Percentiles rank a stretch among this genome's conserved stretches.
These are phyloP conservation scores for Aspergillus candidus DNA, from an alignment of 2,329 filamentous ascomycete genomes.

Conservation along the genomic window DNA sequence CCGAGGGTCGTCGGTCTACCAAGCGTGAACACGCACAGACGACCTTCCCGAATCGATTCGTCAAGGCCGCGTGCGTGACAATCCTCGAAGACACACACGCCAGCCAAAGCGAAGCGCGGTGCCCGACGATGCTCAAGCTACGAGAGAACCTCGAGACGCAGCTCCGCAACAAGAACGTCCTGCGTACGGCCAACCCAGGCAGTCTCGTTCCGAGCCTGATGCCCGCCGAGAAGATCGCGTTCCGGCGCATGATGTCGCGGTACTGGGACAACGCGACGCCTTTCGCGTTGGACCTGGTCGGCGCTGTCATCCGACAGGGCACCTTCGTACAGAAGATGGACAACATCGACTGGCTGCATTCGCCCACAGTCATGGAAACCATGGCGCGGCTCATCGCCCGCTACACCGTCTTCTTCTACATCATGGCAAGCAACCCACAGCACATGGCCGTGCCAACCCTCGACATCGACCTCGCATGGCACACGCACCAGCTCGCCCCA, in stretches of 20 bases:
- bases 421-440: conserved; percentile 33
- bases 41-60: conserved; percentile 54
- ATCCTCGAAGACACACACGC: conserved; percentile 32
- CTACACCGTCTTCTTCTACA: conserved; percentile 42
- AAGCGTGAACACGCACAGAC: conserved; percentile 9
- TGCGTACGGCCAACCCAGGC: conserved; percentile 39
- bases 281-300: conserved; percentile 37
- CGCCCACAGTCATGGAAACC: conserved; percentile 57
- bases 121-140: conserved; percentile 47
- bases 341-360: conserved; percentile 71
- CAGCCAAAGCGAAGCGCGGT: conserved; percentile 7
- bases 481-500: conserved; percentile 71
- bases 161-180: conserved; percentile 32
- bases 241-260: conserved; percentile 39
- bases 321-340: conserved; percentile 57
- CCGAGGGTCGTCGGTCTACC: conserved; percentile 23
- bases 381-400: conserved; percentile 59
- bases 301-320: conserved; percentile 40
- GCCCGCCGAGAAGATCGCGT: conserved; percentile 23
- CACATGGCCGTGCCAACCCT: conserved; percentile 32
- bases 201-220: conserved; percentile 4
- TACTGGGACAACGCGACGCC: conserved; percentile 39
- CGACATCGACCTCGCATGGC: conserved; percentile 41
- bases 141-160: conserved; percentile 46
- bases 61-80: conserved; percentile 43